Conservation (phyloP, 2,329 filamentous ascomycete species). For the Cladosporium sp. region DNA sequence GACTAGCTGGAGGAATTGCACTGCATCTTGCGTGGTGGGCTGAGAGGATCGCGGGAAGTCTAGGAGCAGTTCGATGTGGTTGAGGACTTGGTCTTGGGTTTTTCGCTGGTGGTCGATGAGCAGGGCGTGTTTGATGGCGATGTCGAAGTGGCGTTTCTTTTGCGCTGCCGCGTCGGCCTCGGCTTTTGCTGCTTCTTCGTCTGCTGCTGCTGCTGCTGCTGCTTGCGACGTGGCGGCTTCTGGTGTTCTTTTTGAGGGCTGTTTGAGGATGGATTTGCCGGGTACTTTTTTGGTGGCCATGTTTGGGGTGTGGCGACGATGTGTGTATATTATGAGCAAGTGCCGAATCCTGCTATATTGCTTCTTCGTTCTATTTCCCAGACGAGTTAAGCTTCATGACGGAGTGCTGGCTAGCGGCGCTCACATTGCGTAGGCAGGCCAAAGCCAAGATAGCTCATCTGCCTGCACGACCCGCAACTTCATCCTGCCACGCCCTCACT, state of each 20-base stretch:
- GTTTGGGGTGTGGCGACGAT: background rate
- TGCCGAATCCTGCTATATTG: background rate
- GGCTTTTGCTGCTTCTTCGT: slow-evolving; percentile 30
- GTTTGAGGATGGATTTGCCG: slow-evolving; percentile 51
- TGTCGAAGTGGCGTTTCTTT: slow-evolving; percentile 52
- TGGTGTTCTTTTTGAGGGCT: slow-evolving; percentile 33
- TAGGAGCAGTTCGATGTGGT: slow-evolving; percentile 70
- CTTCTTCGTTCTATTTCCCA: background rate
- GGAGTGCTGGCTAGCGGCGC: background rate
- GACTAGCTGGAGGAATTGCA: slow-evolving; percentile 66
- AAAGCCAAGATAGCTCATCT: background rate
- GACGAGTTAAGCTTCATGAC: background rate
- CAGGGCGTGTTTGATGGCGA: slow-evolving; percentile 79
- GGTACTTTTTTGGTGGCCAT: slow-evolving; percentile 33
- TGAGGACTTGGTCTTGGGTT: slow-evolving; percentile 71
- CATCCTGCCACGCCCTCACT: background rate
- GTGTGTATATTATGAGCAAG: background rate
- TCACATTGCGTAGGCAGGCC: background rate
- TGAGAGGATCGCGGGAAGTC: slow-evolving; percentile 58
- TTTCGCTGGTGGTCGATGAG: slow-evolving; percentile 81
- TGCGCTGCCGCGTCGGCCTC: slow-evolving; percentile 23
- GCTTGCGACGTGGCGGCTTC: slow-evolving; percentile 25
- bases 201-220: too few species aligned
- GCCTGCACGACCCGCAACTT: background rate
- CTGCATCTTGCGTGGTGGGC: slow-evolving; percentile 58